Base-by-base conservation (phyloP, 768 basidiomycete genomes). In the Daedaleopsis sinensis region DNA sequence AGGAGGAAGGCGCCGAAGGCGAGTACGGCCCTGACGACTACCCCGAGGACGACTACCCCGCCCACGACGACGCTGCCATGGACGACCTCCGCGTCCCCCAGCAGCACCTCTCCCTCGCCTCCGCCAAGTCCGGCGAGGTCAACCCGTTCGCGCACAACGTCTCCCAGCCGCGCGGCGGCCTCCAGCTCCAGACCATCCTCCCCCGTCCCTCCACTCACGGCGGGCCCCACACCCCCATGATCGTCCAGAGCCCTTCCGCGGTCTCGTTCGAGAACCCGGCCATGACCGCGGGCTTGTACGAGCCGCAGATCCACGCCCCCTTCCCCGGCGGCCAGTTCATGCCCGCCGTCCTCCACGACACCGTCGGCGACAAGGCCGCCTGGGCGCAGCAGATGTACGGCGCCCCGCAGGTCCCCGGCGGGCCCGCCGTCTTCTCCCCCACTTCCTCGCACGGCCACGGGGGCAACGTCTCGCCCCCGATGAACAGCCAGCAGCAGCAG, bases 1-100 rank as follows among this genome's bases (percentile, higher is more conserved):
- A 83, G 42, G 85, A 83, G 23, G 86, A 84, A 47, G 86, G 82
- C 4, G 83, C 82, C n/a, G 82, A 81, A 1, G 84, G 80, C 19
- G 82, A 79, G 54, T 80, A 79, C 46, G 75, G 68, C 56, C 70
- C 72, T 19, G 78, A 77, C 21, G 80, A 77, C 50, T 77, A 80
- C 39, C 80, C 70, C 10, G 79, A 79, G 39, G 79, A 82, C 50
- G 79, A 78, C 11, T 70, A 76, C 55, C 71, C 67, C 62, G 54
- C 43, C 72, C 65, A 24, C 56, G 65, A 61, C 39, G 64, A 66
- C 58, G 59, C 55, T 62, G 50, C 63, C 64, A 65, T 50, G 62
- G 72, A 68, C 43, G 68, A 64, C 55, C 48, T 66, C 52, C 62
- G 42, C 63, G 36, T 32, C 27, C 27, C 27, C 27, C 27, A 32